Evolutionary conservation across 2,329 filamentous ascomycete species (phyloP).

Genomic region (Pseudopithomyces chartarum): DNA sequence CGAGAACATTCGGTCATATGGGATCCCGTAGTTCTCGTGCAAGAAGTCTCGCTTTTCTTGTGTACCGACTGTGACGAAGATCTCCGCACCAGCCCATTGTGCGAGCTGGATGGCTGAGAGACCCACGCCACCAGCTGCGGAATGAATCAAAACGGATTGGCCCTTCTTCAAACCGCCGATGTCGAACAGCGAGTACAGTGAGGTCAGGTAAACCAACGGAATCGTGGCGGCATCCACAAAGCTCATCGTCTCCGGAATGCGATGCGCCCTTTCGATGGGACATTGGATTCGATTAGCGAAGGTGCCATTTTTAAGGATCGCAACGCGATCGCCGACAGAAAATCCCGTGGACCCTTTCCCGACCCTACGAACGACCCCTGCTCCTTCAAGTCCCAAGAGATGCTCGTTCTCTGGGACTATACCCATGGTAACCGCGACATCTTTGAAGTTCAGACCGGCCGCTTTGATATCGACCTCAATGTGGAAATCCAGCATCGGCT

Average conservation of each 20-base stretch:
- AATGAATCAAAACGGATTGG: slow-evolving; percentile 31
- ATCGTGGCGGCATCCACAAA: slow-evolving; percentile 17
- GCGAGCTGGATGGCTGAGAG: slow-evolving; percentile 22
- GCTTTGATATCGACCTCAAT: slow-evolving; percentile 31
- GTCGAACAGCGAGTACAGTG: slow-evolving; percentile 24
- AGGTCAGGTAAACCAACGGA: slow-evolving; percentile 4
- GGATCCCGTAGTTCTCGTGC: slow-evolving; percentile 24
- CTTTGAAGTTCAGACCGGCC: slow-evolving; percentile 17
- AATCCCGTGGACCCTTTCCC: neutral
- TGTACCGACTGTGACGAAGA: slow-evolving; percentile 26
- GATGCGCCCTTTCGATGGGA: neutral
- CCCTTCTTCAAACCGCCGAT: slow-evolving; percentile 27
- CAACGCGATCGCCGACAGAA: slow-evolving; percentile 13
- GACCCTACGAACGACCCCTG: slow-evolving; percentile 15
- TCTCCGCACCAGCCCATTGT: slow-evolving; percentile 3
- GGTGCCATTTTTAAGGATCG: slow-evolving; percentile 5
- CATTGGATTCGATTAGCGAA: slow-evolving; percentile 11
- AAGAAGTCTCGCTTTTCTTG: slow-evolving; percentile 33
- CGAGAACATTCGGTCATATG: slow-evolving; percentile 33
- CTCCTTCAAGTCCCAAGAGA: slow-evolving; percentile 17
- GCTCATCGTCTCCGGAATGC: slow-evolving; percentile 8
- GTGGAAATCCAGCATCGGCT: neutral
- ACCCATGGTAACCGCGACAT: slow-evolving; percentile 26
- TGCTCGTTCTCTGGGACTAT: slow-evolving; percentile 11
- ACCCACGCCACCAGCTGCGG: slow-evolving; percentile 25